phyloP scores from a whole-genome alignment of 2,329 filamentous ascomycete species.

The Fusarium sp. region DNA sequence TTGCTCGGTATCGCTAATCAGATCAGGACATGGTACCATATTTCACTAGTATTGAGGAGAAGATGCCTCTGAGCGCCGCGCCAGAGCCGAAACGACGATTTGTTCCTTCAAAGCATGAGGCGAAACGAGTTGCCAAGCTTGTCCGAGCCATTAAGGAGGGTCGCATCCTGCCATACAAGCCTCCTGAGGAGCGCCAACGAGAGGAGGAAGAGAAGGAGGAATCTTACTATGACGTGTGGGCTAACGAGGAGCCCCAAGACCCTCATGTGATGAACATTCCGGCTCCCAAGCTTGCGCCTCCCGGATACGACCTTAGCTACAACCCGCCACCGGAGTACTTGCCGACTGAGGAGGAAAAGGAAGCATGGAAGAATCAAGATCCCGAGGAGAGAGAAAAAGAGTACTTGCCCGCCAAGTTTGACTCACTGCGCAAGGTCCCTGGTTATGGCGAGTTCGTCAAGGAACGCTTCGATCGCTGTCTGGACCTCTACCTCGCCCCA shows the following conservation, averaged over 20 bases:
- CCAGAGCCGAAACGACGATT: conserved; percentile 97
- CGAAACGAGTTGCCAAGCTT: conserved; percentile 96
- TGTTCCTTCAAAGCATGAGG: conserved; percentile 95
- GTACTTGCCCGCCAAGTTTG: conserved; percentile 84
- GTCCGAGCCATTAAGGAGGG: conserved; percentile 96
- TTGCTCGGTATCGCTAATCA: conserved; percentile 17
- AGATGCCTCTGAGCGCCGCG: conserved; percentile 93
- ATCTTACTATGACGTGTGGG: conserved; percentile 90
- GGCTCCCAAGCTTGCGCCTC: conserved; percentile 91
- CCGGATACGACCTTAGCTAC: conserved; percentile 95
- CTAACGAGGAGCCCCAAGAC: conserved; percentile 84
- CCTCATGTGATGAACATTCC: conserved; percentile 95
- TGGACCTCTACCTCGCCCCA: conserved; percentile 95
- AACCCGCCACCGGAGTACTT: conserved; percentile 96
- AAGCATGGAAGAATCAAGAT: conserved; percentile 85
- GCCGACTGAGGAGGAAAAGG: conserved; percentile 84
- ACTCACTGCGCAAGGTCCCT: conserved; percentile 88
- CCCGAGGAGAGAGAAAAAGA: conserved; percentile 92
- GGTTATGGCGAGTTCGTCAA: conserved; percentile 92
- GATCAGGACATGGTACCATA: conserved; percentile 85
- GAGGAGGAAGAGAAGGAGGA: conserved; percentile 79
- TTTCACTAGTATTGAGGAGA: conserved; percentile 89
- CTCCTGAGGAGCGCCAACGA: conserved; percentile 73
- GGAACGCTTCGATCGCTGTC: conserved; percentile 93
- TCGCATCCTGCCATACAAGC: conserved; percentile 89